Evolutionary conservation across 2,329 filamentous ascomycete genomes (phyloP), one percentile per base, ranked within the genome.

Genomic region (Verticillium longisporum): DNA sequence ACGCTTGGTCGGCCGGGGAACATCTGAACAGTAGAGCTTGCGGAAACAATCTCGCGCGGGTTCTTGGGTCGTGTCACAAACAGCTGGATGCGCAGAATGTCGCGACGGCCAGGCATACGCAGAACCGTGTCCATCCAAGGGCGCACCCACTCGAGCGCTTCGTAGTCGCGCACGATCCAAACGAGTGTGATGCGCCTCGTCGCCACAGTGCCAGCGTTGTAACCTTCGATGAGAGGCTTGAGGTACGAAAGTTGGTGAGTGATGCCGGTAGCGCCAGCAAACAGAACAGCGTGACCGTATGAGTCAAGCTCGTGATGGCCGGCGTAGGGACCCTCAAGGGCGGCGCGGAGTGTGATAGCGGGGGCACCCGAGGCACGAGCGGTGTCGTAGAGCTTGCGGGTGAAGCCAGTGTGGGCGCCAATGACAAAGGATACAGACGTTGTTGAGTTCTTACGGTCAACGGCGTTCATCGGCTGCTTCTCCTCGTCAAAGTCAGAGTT

Each of bases 181-280:
- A 97, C 86, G 7, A 98, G 85, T 1, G 89, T 91, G 56, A 98
- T 78, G 50, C 88, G 87, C 58, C 92, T 88, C 3, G 91, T 92
- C 4, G 94, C 92, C 41, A 92, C 87, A 1, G 87, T 92, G 62
- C 86, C 85, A 1, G 85, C 79, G 60, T 86, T 85, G 73, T 84
- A 89, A 4, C 89, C 89, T 60, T 86, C 77, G 62, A 94, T 83
- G 4, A 94, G 79, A 58, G 95, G 88, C 60, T 87, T 88, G 9
- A 97, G 83, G 73, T 96, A 96, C 37, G 92, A 91, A 34, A 98
- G 85, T 72, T 96, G 92, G 73, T 98, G 94, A 1, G 94, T 97
- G 75, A 99, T 98, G 64, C 95, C 95, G 5, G 95, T 92, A 61
- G 94, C 91, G 61, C 92, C 93, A 13, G 94, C 93, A 71, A 97